These are phyloP conservation scores for Saposhnikovia divaricata DNA, from an alignment of 129 eudicot species.

Conservation along the genomic window DNA sequence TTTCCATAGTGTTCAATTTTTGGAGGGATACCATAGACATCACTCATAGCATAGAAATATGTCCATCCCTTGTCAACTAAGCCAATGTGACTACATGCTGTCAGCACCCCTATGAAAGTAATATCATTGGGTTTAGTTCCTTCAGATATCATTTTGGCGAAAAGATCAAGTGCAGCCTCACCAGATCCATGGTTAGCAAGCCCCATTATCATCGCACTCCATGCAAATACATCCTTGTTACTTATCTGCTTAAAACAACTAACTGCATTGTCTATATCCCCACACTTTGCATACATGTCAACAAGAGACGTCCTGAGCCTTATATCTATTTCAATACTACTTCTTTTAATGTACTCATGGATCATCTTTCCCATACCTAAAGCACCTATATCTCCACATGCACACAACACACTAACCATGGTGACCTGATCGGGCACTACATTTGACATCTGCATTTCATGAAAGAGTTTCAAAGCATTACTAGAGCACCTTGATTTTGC, in stretches of 20 bases:
- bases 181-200: conserved; percentile 13
- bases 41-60: conserved; percentile 8
- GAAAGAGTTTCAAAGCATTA: conserved; percentile 28
- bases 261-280: conserved; percentile 9
- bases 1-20: conserved; percentile 12
- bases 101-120: conserved; percentile 15
- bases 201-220: conserved; percentile 14
- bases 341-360: conserved; percentile 5
- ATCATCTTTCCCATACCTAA: conserved; percentile 11
- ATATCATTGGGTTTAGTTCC: conserved; percentile 12
- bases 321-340: not conserved
- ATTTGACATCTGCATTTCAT: conserved; percentile 24
- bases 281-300: conserved; percentile 17
- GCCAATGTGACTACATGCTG: conserved; percentile 12
- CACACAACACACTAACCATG: conserved; percentile 14
- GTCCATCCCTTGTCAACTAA: conserved; percentile 7
- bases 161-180: conserved; percentile 11
- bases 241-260: not conserved
- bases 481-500: conserved; percentile 9
- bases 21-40: not conserved
- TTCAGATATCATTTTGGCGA: conserved; percentile 5
- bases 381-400: conserved; percentile 15
- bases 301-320: conserved; percentile 4
- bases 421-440: conserved; percentile 14
- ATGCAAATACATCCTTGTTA: not conserved